Base-by-base conservation (phyloP, 2,329 filamentous ascomycete genomes). In the Colletotrichum sp. region DNA sequence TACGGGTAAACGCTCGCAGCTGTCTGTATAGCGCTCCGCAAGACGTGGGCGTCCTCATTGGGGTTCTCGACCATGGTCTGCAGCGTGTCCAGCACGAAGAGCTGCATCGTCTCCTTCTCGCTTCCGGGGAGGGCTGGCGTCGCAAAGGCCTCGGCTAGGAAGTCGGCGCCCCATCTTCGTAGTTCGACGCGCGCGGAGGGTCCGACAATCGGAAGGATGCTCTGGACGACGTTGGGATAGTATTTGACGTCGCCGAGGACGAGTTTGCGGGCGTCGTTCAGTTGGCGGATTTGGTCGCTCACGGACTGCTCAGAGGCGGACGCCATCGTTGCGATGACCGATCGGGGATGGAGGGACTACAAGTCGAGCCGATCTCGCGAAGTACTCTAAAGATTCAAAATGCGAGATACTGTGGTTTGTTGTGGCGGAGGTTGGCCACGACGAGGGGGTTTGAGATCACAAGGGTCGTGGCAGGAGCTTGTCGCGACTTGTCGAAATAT, bases 81-180 rank as follows among this genome's bases (percentile, higher is more conserved):
- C 78, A 99, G 85, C 30, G 94, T 95, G 79, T 95, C 93, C 81
- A 99, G 86, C 75, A 98, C 95, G 76, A 92, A 90, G 75, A 95
- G 88, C 79, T 93, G 93, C 86, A 97, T 89, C 77, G 92, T 93
- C 88, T 93, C 95, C 89, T 99, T 99, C 84, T 95, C 93, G 68
- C 93, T 90, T 75, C 92, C 89, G 24, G 93, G 88, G 80, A 99
- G 89, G 26, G 94, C 92, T n/a, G 98, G 97, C 76, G 95, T 98
- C 73, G 97, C 94, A 86, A 99, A 99, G 4, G 96, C 96, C 87
- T 99, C 97, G 72, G 96, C 96, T 59, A 99, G 89, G 83, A 99
- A 99, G 77, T 98, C 96, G 78, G 96, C 94, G 30, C 96, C 97
- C 97, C 97, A 99, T 93, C 96, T 90, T 85, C 96, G 94, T 81